Evolutionary conservation across 371 early-diverging fungal genomes (phyloP), one percentile per base, ranked within the genome.

Genomic region (Chytridium lagenaria): DNA sequence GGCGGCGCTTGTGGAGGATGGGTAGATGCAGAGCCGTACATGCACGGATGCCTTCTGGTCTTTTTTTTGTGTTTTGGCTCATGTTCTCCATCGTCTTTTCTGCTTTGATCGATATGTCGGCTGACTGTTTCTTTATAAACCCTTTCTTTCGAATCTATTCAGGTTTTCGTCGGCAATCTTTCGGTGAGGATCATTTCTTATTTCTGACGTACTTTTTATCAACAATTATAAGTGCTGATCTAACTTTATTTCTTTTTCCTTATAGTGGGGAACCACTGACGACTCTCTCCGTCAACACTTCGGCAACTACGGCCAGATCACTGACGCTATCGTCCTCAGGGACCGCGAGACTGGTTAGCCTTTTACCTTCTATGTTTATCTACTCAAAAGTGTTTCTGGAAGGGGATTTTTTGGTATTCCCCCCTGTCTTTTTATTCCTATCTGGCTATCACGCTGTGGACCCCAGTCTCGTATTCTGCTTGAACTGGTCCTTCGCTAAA

Each of bases 81-180:
- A 26, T 52, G 55, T 23, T 26, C 36, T 61, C 61, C 34, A 33
- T 61, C 36, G 12, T 23, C 23, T 36, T 61, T 15, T 55, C 30
- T 26, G 10, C 57, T n/a, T 26, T 7, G 22, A 10, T 26, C 23
- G 26, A 5, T 23, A 16, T 55, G 10, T 44, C 19, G 44, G 7
- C 12, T 19, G 5, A 55, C 10, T 55, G 57, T 7, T 55, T 30
- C 10, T 55, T 23, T 55, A 10, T 26, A 7, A 10, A 7, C 26
- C 30, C 30, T 26, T 55, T 16, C 26, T 55, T 26, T 26, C 26
- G 26, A 30, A 10, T 55, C 19, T 44, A 44, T 44, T 23, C 55
- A 96, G 86, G 85, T 96, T 85, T 96, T 94, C 86, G 90, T 95
- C 76, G 96, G 96, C 72, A 95, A 95, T 63, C 88, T 96, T 70